Evolutionary conservation across 73 alveolate species (phyloP), one percentile per base, ranked within the genome.

Genomic region (Paramecium sonneborni): DNA sequence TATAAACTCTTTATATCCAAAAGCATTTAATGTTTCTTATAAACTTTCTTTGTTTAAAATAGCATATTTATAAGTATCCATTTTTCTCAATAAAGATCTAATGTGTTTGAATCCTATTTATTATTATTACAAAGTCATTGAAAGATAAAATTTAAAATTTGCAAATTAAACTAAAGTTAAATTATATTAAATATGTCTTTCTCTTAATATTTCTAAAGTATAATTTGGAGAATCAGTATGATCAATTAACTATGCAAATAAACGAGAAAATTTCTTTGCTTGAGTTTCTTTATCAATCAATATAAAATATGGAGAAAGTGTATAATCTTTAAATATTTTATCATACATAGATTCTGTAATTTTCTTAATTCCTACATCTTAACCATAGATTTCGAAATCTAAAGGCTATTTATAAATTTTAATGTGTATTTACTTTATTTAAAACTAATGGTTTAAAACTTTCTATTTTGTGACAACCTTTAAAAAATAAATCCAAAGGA

Each of bases 141-240:
- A 74, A 21, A 74, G 57, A 37, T 74, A 39, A 15, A 74, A 74
- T 39, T 74, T 74, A 39, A 74, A 74, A 37, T 74, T 34, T 3
- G 87, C 87, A 39, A 74, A 74, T n/a, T 74, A 20, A 12, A 74
- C 84, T 32, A 62, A 62, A 32, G 84, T 62, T 62, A 62, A 62
- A 32, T 62, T 62, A 26, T 62, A 62, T 62, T 62, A 62, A 62
- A 62, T 2, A 62, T 62, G 84, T 62, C 84, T 62, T 62, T 62
- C 84, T 62, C 84, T 62, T 62, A 62, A 62, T 30, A 62, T 32
- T 28, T 62, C 84, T 62, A 62, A 12, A 30, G 84, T 62, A 26
- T 62, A 62, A 10, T 62, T 62, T 2, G 84, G 84, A 62, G 84
- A 62, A 30, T 62, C 84, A 26, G 84, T 62, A 12, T 62, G 84